These are phyloP conservation scores for Lentinula sp. DNA, from an alignment of 768 basidiomycete genomes.

Conservation along the genomic window DNA sequence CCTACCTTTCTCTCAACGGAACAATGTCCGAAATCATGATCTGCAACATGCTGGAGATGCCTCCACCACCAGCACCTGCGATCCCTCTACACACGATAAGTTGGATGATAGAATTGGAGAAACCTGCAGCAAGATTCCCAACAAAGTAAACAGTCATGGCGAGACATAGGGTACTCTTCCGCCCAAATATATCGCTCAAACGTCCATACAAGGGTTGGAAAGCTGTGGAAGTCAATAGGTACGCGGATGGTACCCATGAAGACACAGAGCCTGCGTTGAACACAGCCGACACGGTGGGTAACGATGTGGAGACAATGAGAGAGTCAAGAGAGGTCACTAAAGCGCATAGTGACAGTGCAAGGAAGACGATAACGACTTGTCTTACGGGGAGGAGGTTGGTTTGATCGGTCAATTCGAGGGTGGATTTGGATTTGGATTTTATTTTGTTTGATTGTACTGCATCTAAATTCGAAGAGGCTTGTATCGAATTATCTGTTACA, in stretches of 20 bases:
- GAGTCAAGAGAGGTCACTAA: slow-evolving; percentile 62
- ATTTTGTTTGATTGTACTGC: background rate
- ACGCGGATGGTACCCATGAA: slow-evolving; percentile 70
- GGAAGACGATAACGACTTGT: slow-evolving; percentile 57
- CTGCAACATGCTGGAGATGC: slow-evolving; percentile 61
- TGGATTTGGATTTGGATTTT: background rate
- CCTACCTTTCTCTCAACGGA: slow-evolving; percentile 58
- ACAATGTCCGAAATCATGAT: slow-evolving; percentile 73
- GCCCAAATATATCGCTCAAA: slow-evolving; percentile 61
- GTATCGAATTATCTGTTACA: background rate
- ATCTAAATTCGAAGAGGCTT: background rate
- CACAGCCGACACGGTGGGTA: slow-evolving; percentile 60
- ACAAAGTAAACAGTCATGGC: slow-evolving; percentile 58
- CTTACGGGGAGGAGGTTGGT: slow-evolving; percentile 67
- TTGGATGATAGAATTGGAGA: slow-evolving; percentile 57
- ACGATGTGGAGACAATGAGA: slow-evolving; percentile 49
- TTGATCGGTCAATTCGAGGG: slow-evolving; percentile 52
- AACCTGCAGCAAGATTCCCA: slow-evolving; percentile 59
- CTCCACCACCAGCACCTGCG: slow-evolving; percentile 67
- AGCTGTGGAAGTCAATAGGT: slow-evolving; percentile 59
- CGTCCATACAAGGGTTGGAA: slow-evolving; percentile 59
- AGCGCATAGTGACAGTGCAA: slow-evolving; percentile 54
- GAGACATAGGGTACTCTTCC: slow-evolving; percentile 48
- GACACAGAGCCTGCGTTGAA: slow-evolving; percentile 60
- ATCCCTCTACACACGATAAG: slow-evolving; percentile 66